These are phyloP conservation scores for Calamus simplicifolius DNA, from an alignment of 176 grass and related monocot genomes.

Conservation along the genomic window DNA sequence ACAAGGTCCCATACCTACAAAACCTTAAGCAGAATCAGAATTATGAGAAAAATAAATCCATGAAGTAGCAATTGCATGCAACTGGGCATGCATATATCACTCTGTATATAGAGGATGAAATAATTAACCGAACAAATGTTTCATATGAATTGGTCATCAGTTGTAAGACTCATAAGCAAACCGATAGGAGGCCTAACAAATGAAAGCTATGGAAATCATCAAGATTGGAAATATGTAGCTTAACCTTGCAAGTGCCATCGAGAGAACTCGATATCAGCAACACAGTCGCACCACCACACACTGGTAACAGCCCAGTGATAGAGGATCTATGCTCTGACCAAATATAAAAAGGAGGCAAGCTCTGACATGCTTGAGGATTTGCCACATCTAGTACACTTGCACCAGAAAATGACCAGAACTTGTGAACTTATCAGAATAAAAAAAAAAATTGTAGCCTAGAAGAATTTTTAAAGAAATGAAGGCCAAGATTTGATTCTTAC, in stretches of 20 bases:
- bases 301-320: slow-evolving; percentile 18
- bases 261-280: slow-evolving; percentile 30
- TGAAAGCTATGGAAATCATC: neutral
- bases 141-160: too few species aligned
- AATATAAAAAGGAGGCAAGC: neutral
- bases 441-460: too few species aligned
- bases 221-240: neutral
- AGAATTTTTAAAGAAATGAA: too few species aligned
- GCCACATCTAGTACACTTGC: neutral
- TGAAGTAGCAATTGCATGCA: too few species aligned
- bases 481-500: slow-evolving; percentile 2
- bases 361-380: slow-evolving; percentile 5
- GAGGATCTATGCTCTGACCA: slow-evolving; percentile 17
- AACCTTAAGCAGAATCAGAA: neutral
- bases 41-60: neutral
- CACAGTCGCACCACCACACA: neutral
- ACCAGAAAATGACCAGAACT: neutral
- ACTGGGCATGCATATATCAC: too few species aligned
- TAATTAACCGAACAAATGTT: too few species aligned
- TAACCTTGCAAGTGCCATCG: slow-evolving; percentile 35
- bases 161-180: too few species aligned
- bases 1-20: slow-evolving; percentile 14
- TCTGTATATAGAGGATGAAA: too few species aligned
- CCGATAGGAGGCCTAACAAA: neutral
- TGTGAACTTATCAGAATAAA: too few species aligned